phyloP scores from a whole-genome alignment of 768 basidiomycete genomes.

The Hygrophorus russula region DNA sequence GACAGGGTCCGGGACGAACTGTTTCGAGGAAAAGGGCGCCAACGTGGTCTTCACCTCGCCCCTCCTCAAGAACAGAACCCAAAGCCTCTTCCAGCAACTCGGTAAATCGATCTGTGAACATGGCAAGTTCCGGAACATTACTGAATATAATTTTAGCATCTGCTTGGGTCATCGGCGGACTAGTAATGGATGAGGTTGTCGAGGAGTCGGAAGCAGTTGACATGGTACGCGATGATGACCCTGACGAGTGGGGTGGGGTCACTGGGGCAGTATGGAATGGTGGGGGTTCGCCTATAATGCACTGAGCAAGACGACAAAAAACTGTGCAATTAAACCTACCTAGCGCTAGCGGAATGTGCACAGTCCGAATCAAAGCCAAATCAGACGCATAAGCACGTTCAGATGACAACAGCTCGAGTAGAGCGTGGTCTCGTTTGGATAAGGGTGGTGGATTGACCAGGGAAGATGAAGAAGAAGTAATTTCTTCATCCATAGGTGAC shows the following conservation, averaged over 20 bases:
- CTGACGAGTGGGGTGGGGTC: conserved; percentile 32
- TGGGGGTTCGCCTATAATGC: conserved; percentile 11
- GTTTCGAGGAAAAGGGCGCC: conserved; percentile 60
- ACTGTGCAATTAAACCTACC: conserved; percentile 30
- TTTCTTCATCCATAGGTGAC: conserved; percentile 11
- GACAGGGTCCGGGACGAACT: conserved; percentile 29
- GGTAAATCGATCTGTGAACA: conserved; percentile 57
- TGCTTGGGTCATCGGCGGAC: conserved; percentile 58
- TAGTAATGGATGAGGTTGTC: conserved; percentile 17
- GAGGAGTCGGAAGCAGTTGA: conserved; percentile 42
- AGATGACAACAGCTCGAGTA: conserved; percentile 67
- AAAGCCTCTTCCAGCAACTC: conserved; percentile 56
- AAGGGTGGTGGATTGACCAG: conserved; percentile 17
- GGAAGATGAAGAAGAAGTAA: conserved; percentile 15
- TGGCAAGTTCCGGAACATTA: conserved; percentile 66
- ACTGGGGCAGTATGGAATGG: conserved; percentile 12
- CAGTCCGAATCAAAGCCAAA: conserved; percentile 63
- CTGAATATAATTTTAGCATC: conserved; percentile 65
- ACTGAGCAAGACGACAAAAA: conserved; percentile 11
- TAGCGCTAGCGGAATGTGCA: conserved; percentile 70
- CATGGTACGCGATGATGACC: conserved; percentile 38
- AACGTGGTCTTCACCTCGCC: conserved; percentile 58
- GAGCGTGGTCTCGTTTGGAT: conserved; percentile 67
- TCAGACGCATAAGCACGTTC: conserved; percentile 81
- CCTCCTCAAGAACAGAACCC: conserved; percentile 49